Conservation (phyloP, 2,329 filamentous ascomycete species). For the Orbilia quercus region DNA sequence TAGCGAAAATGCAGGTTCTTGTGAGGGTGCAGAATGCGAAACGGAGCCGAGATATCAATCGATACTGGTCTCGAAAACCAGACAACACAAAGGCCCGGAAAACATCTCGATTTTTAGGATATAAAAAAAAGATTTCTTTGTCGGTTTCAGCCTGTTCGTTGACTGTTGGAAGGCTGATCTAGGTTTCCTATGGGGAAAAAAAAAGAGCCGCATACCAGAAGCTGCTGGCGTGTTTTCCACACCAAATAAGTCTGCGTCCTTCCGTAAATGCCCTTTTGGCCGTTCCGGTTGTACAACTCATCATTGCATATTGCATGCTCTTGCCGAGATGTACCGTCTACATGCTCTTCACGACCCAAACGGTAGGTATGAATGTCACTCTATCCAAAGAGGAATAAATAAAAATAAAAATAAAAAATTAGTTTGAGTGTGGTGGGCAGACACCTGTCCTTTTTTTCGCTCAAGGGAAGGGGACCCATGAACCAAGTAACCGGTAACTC, state of each 20-base stretch:
- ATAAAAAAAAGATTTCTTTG: slow-evolving; percentile 21
- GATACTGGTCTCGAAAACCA: too few relatives aligned
- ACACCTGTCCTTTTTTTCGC: slow-evolving; percentile 44
- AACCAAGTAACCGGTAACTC: slow-evolving; percentile 56
- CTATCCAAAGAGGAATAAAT: too few relatives aligned
- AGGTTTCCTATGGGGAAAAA: slow-evolving; percentile 17
- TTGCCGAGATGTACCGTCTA: slow-evolving; percentile 26
- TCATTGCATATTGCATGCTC: slow-evolving; percentile 54
- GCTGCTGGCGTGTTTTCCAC: not conserved
- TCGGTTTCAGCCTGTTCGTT: too few relatives aligned
- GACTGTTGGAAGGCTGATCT: too few relatives aligned
- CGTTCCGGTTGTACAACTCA: slow-evolving; percentile 51
- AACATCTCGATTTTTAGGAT: slow-evolving; percentile 30
- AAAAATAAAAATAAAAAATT: too few relatives aligned
- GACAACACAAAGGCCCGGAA: too few relatives aligned
- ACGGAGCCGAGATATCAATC: slow-evolving; percentile 53
- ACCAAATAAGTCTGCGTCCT: slow-evolving; percentile 19
- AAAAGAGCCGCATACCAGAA: slow-evolving; percentile 41
- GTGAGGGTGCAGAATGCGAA: slow-evolving; percentile 45
- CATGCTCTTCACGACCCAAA: slow-evolving; percentile 28
- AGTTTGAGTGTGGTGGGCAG: slow-evolving; percentile 27
- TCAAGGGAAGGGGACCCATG: slow-evolving; percentile 57
- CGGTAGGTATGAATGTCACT: slow-evolving; percentile 53
- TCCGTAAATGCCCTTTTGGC: slow-evolving; percentile 43
- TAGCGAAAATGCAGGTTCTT: slow-evolving; percentile 50